Percentiles rank a stretch among this genome's conserved stretches.
phyloP scores from a whole-genome alignment of 345 rosid genomes.

The Lepidium sativum region DNA sequence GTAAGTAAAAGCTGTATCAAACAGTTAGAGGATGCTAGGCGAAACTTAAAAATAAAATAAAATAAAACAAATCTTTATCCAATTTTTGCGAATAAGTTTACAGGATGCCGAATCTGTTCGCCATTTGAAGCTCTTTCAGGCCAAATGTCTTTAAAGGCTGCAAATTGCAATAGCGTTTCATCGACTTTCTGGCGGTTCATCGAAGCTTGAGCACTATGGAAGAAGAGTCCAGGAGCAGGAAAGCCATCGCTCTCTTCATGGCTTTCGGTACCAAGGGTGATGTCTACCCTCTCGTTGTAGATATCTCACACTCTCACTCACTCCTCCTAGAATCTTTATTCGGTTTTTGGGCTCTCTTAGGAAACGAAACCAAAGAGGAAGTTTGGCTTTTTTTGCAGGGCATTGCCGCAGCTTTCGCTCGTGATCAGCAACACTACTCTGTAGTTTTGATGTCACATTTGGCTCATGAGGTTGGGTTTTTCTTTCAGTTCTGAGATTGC shows the following conservation, averaged over 20 bases:
- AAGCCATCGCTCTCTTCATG: conserved; percentile 58
- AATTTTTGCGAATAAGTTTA: neutral
- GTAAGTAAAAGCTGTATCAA: too few relatives aligned
- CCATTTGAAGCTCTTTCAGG: neutral
- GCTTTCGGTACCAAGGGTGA: conserved; percentile 89
- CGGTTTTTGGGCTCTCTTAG: neutral
- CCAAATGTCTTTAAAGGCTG: neutral
- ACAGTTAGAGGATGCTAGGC: too few relatives aligned
- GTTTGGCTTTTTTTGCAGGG: conserved; percentile 36
- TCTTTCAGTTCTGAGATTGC: neutral
- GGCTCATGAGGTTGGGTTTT: conserved; percentile 54
- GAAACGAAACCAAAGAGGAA: neutral
- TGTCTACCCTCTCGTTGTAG: conserved; percentile 72
- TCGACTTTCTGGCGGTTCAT: neutral
- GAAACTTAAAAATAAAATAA: too few relatives aligned
- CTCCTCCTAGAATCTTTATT: neutral
- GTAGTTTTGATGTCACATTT: conserved; percentile 67
- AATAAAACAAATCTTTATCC: too few relatives aligned
- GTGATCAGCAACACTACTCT: conserved; percentile 39
- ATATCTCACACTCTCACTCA: conserved; percentile 31
- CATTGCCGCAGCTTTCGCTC: conserved; percentile 66
- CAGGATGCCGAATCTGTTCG: neutral
- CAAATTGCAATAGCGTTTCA: neutral
- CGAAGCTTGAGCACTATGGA: conserved; percentile 14
- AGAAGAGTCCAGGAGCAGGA: conserved; percentile 29